These are phyloP conservation scores for Zopfia rhizophila DNA, from an alignment of 2,329 filamentous ascomycete species.

Conservation along the genomic window DNA sequence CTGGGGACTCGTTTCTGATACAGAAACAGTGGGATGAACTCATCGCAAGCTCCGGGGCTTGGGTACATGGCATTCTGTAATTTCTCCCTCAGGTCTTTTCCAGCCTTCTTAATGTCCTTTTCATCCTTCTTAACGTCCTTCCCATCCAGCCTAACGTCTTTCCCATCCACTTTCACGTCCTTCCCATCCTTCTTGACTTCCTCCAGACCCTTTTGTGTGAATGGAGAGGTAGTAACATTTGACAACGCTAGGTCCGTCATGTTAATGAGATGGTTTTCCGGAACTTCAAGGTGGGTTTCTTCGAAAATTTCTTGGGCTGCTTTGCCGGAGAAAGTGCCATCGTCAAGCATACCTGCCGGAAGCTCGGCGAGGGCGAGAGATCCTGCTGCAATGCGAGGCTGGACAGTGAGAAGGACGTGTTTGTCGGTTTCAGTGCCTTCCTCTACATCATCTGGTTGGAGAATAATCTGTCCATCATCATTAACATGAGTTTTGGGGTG, in stretches of 20 bases:
- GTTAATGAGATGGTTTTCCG: constrained; percentile 62
- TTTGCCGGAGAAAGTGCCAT: constrained; percentile 63
- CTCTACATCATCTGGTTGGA: constrained; percentile 63
- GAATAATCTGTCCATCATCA: constrained; percentile 56
- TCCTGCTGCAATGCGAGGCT: constrained; percentile 67
- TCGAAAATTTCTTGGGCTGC: constrained; percentile 68
- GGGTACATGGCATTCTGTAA: constrained; percentile 65
- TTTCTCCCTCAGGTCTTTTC: constrained; percentile 40
- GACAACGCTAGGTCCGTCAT: constrained; percentile 63
- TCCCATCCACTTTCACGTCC: too few relatives aligned
- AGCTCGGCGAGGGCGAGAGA: constrained; percentile 66
- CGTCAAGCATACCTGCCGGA: constrained; percentile 70
- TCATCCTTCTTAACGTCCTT: too few relatives aligned
- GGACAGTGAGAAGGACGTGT: constrained; percentile 64
- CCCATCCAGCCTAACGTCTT: too few relatives aligned
- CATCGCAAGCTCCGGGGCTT: constrained; percentile 66
- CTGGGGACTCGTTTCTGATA: constrained; percentile 64
- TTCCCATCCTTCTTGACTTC: too few relatives aligned
- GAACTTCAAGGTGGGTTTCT: constrained; percentile 65
- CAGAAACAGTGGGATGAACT: constrained; percentile 67
- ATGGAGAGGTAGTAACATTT: too few relatives aligned
- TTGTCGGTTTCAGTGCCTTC: constrained; percentile 56
- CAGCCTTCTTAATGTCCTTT: constrained; percentile 19
- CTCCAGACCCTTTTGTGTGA: too few relatives aligned
- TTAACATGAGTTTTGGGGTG: too few relatives aligned